phyloP scores from a whole-genome alignment of 1,284 basidiomycete genomes.

The Testicularia cyperi region DNA sequence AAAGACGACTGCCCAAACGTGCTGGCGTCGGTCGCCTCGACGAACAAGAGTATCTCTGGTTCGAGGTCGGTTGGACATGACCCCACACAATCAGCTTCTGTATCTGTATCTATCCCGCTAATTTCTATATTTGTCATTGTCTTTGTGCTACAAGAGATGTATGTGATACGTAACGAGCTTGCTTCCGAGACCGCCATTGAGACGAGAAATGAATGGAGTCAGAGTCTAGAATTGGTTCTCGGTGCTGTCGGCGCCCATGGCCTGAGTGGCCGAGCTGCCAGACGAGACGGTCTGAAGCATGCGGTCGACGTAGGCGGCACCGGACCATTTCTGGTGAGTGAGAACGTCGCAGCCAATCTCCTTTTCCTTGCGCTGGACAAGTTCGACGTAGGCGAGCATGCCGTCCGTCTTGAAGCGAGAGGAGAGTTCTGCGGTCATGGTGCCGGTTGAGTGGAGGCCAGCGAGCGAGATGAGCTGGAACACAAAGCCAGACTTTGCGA shows the following conservation, averaged over 20 bases:
- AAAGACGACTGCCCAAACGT: constrained; percentile 24
- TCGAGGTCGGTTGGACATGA: constrained; percentile 34
- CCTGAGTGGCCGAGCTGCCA: constrained; percentile 52
- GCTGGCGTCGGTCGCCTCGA: constrained; percentile 22
- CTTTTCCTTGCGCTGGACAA: constrained; percentile 58
- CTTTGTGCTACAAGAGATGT: too few relatives aligned
- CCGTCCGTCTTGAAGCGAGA: constrained; percentile 67
- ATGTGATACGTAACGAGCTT: too few relatives aligned
- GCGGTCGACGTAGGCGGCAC: constrained; percentile 55
- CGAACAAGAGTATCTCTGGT: constrained; percentile 41
- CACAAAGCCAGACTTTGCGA: constrained; percentile 56
- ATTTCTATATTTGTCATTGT: too few relatives aligned
- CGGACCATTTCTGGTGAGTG: constrained; percentile 59
- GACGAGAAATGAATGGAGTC: too few relatives aligned
- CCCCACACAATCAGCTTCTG: too few relatives aligned
- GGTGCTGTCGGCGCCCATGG: constrained; percentile 52
- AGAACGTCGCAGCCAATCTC: constrained; percentile 57
- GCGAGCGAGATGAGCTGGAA: constrained; percentile 60
- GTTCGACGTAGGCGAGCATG: constrained; percentile 58
- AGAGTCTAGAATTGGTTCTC: constrained; percentile 46
- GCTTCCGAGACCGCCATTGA: too few relatives aligned
- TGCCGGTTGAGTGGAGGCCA: constrained; percentile 54
- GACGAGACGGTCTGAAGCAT: constrained; percentile 55
- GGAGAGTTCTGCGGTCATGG: constrained; percentile 55
- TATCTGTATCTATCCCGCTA: too few relatives aligned